Percentiles rank a stretch among this genome's conserved stretches.
Conservation (phyloP, 768 basidiomycete species). For the Pleurotus tuber-regium region DNA sequence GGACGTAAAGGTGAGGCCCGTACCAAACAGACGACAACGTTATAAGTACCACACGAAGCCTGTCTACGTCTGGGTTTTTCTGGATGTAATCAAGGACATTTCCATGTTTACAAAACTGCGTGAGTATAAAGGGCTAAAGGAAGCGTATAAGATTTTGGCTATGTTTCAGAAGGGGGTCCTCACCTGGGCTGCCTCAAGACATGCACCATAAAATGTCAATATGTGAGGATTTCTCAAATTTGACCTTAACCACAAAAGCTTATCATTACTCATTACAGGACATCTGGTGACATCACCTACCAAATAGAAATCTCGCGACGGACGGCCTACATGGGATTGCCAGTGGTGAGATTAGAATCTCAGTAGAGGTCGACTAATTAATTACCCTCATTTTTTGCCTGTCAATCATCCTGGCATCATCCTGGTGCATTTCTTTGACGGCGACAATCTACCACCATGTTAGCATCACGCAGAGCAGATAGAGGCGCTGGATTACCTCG, state of each 20-base stretch:
- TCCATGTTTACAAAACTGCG: constrained; percentile 21
- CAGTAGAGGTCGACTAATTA: neutral
- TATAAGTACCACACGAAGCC: constrained; percentile 19
- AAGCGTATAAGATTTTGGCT: too few species aligned
- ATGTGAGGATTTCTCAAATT: constrained; percentile 38
- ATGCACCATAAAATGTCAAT: constrained; percentile 45
- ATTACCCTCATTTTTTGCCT: constrained; percentile 26
- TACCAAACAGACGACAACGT: neutral
- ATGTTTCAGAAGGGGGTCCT: too few species aligned
- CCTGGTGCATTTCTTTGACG: constrained; percentile 25
- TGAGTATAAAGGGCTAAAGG: constrained; percentile 23
- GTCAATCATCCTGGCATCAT: constrained; percentile 13
- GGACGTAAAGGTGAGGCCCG: neutral
- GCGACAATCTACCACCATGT: constrained; percentile 20
- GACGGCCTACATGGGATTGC: constrained; percentile 29
- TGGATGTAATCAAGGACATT: constrained; percentile 18
- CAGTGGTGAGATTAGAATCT: neutral
- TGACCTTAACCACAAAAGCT: neutral
- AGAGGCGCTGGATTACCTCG: constrained; percentile 3
- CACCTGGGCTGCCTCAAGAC: constrained; percentile 35
- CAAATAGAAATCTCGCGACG: constrained; percentile 41
- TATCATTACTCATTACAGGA: neutral
- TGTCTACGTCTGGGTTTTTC: constrained; percentile 17
- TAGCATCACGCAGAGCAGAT: constrained; percentile 2
- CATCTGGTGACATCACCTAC: too few species aligned